Evolutionary conservation across 192 early-diverging fungal species (phyloP), one percentile per base, ranked within the genome.

Genomic region (Coemansia sp.): DNA sequence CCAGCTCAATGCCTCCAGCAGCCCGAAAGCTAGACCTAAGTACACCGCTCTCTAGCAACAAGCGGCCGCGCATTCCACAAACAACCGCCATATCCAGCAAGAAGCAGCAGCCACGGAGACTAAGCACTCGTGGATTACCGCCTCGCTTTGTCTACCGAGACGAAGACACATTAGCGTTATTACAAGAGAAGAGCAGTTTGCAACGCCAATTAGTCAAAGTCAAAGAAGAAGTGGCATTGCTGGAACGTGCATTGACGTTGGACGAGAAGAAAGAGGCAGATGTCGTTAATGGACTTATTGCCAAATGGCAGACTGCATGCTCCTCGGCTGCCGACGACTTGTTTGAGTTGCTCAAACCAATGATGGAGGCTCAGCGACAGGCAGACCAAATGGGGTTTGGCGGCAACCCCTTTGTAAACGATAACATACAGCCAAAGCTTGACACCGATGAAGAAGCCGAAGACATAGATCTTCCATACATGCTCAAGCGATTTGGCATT

Each of bases 261-360:
- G 19, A 33, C 44, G 47, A 58, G 19, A 76, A 76, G 65, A 33
- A 64, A 11, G 74, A 82, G 43, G 62, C 65, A 7, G 46, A 16
- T 4, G 73, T 55, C 10, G 78, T 81, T 10, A 66, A 63, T 39
- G 66, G 26, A 33, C 67, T 81, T 6, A 50, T 81, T n/a, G 62
- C 44, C 19, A 76, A 76, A 33, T 81, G 78, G 78, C 70, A 81
- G 70, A 43, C 52, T 11, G 79, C 79, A 17, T 82, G 79, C 43
- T 21, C 71, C 5, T 43, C 55, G 3, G 79, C 79, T 1, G 38
- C 68, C 66, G 79, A 82, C 0, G 79, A 82, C 14, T 65, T 82
- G 58, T 82, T 76, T 55, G 74, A 42, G 23, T 49, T 82, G 53
- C 68, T 82, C 21, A 70, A 71, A 46, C 79, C 79, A 0, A 53